phyloP scores from a whole-genome alignment of 2,329 filamentous ascomycete species.

The Diplodia intermedia region DNA sequence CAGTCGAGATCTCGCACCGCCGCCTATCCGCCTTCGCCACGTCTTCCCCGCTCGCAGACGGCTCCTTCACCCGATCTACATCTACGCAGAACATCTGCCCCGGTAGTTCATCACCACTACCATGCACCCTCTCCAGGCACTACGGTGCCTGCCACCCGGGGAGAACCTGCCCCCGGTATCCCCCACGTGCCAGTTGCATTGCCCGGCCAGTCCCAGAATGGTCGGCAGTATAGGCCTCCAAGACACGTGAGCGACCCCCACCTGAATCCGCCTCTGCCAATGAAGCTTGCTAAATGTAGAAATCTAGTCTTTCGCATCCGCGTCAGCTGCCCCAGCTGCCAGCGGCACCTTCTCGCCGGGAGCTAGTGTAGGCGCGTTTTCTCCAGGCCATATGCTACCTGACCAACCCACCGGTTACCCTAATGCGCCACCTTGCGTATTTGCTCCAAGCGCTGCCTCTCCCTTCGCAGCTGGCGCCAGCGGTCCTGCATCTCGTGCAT shows the following conservation, averaged over 20 bases:
- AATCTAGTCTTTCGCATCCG: slow-evolving; percentile 1
- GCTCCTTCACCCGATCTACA: slow-evolving; percentile 1
- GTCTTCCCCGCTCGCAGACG: slow-evolving; percentile 11
- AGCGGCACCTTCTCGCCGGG: slow-evolving; percentile 8
- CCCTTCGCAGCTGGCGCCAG: slow-evolving; percentile 4
- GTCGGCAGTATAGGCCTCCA: slow-evolving; percentile 20
- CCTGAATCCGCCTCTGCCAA: not conserved
- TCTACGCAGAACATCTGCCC: slow-evolving; percentile 16
- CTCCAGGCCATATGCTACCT: slow-evolving; percentile 19
- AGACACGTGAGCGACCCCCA: slow-evolving; percentile 23
- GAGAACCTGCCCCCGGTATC: slow-evolving; percentile 5
- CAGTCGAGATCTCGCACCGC: not conserved
- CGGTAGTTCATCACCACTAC: slow-evolving; percentile 14
- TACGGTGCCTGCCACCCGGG: not conserved
- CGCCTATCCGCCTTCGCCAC: slow-evolving; percentile 8
- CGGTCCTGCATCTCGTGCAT: slow-evolving; percentile 2
- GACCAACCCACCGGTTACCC: slow-evolving; percentile 6
- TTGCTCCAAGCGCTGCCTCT: slow-evolving; percentile 14
- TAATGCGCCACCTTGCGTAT: slow-evolving; percentile 10
- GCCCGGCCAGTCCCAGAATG: slow-evolving; percentile 23
- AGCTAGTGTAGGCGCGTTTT: slow-evolving; percentile 1
- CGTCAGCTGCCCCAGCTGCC: slow-evolving; percentile 5
- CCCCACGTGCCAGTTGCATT: slow-evolving; percentile 17
- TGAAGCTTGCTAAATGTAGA: not conserved
- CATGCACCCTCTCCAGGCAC: not conserved